phyloP scores from a whole-genome alignment of 805 yeast genomes.

The Wickerhamiella brachini region DNA sequence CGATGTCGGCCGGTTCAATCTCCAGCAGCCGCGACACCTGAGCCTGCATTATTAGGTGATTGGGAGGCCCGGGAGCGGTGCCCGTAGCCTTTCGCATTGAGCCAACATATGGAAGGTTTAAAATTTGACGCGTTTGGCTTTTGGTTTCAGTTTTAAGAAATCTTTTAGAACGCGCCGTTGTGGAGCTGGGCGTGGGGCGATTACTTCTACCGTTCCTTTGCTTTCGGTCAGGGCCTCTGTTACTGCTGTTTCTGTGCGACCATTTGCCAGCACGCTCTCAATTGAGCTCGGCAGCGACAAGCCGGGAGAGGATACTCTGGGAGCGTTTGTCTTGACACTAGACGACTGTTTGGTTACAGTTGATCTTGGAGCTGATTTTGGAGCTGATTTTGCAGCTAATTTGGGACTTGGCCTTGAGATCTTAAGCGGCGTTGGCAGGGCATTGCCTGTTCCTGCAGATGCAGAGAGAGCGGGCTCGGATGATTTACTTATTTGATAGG shows the following conservation, averaged over 20 bases:
- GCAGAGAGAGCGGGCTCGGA: no score
- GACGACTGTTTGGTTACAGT: no score
- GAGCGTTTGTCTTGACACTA: no score
- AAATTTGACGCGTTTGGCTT: background rate
- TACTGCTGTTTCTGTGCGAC: background rate
- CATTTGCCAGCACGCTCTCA: background rate
- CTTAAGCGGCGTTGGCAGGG: no score
- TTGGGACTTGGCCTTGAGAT: no score
- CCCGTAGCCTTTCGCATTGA: no score
- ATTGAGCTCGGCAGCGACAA: background rate
- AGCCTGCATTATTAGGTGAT: background rate
- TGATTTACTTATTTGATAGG: background rate
- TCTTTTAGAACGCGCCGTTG: background rate
- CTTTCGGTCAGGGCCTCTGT: background rate
- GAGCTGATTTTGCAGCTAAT: no score
- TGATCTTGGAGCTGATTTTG: no score
- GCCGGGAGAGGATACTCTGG: no score
- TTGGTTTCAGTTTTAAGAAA: background rate
- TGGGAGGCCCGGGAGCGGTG: background rate
- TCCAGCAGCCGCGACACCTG: slow-evolving; percentile 1
- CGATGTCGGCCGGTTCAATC: background rate
- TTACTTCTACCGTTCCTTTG: background rate
- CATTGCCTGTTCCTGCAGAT: no score
- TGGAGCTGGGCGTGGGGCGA: background rate
- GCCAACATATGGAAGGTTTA: background rate